Percentiles rank a stretch among this genome's conserved stretches.
Conservation (phyloP, 2,329 filamentous ascomycete species). For the Alternaria metachromatica region DNA sequence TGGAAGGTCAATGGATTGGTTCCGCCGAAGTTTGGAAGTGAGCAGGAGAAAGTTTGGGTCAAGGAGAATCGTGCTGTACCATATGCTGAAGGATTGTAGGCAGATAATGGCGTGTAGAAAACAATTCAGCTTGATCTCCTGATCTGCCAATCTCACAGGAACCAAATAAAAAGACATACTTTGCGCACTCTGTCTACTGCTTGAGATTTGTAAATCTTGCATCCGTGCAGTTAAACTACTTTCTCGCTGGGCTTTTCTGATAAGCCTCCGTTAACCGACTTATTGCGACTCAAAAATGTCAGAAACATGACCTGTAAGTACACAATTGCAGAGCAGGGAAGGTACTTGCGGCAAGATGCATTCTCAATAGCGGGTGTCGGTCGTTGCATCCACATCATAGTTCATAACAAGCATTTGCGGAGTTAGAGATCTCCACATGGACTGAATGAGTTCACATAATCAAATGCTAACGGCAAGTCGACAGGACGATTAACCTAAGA, state of each 20-base stretch:
- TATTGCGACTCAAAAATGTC: background rate
- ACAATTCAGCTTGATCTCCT: background rate
- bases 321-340: background rate
- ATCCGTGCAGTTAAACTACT: background rate
- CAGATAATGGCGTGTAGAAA: background rate
- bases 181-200: background rate
- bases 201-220: background rate
- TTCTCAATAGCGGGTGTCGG: background rate
- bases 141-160: background rate
- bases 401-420: background rate
- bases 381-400: background rate
- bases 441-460: background rate
- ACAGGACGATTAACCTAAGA: background rate
- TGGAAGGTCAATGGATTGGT: conserved; percentile 55
- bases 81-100: background rate
- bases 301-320: background rate
- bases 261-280: background rate
- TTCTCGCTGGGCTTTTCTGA: background rate
- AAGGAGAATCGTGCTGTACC: conserved; percentile 22
- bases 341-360: background rate
- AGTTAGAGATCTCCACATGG: background rate
- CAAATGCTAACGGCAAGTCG: background rate
- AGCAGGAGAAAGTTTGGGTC: conserved; percentile 41
- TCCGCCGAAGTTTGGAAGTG: conserved; percentile 44
- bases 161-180: background rate